Evolutionary conservation across 345 rosid species (phyloP).

Genomic region (Gossypium herbaceum): DNA sequence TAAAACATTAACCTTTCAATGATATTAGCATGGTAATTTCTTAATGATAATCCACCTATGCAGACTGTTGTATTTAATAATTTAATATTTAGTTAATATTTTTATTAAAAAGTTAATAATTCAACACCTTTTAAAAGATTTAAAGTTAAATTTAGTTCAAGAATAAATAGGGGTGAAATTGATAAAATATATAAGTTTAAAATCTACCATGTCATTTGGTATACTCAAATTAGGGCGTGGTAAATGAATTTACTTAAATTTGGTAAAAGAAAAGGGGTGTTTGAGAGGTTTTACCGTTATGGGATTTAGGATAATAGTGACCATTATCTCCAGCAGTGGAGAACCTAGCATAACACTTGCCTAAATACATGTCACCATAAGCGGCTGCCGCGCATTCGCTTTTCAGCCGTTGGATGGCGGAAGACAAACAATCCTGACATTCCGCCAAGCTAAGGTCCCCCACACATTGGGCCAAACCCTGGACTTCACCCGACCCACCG

Average conservation of each 20-base stretch:
- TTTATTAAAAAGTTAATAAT: no score
- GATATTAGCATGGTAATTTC: no score
- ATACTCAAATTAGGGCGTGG: no score
- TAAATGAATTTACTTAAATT: background rate
- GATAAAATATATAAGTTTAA: background rate
- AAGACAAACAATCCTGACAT: conserved; percentile 73
- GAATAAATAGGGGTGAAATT: no score
- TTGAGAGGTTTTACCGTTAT: background rate
- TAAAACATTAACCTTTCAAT: no score
- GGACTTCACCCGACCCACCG: conserved; percentile 75
- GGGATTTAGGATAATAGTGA: conserved; percentile 22
- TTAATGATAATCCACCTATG: no score
- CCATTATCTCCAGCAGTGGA: conserved; percentile 31
- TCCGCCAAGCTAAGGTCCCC: conserved; percentile 62
- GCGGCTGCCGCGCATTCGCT: conserved; percentile 58
- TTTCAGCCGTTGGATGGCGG: conserved; percentile 66
- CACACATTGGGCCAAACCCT: conserved; percentile 80
- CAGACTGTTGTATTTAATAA: no score
- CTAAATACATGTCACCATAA: conserved; percentile 69
- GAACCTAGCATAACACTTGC: conserved; percentile 78
- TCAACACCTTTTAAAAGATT: no score
- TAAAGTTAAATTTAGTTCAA: no score
- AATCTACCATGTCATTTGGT: no score
- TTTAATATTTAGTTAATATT: no score
- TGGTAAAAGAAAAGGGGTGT: background rate